Base-by-base conservation (phyloP, 441 rosid genomes). In the Euphorbia celastroides region DNA sequence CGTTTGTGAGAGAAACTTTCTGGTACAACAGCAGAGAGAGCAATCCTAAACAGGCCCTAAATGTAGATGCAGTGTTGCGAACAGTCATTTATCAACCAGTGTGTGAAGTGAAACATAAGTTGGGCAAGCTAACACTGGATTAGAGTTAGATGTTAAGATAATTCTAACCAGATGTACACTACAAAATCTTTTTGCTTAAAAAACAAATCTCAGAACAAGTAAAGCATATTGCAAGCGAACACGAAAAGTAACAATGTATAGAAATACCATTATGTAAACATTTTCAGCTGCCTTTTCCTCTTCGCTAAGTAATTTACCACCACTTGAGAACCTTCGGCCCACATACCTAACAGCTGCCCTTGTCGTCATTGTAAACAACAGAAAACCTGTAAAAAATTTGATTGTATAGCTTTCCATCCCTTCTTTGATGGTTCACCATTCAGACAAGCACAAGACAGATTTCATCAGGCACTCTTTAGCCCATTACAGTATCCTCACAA, bases 201-300 rank as follows among this genome's bases (percentile, higher is more conserved):
- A 41, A 7, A 62, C 50, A 23, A 7, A 62, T 25, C 54, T 42
- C 42, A 9, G 31, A 19, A 19, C 4, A 26, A 23, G 31, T 13
- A 42, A 19, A 2, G 27, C 9, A 7, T 20, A 41, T 16, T 31
- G 42, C 20, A 38, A 28, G 16, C 7, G 6, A 69, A 14, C 13
- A 27, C 14, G 32, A 20, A 28, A 44, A n/a, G 25, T 16, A 20
- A 57, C n/a, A n/a, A 25, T 5, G 8, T 22, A 20, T 0, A n/a
- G 17, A 23, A 41, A 5, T 73, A 87, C 99, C 94, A 88, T 90
- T 67, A 94, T 94, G 85, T 81, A 94, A 67, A 94, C 72, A 75
- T 85, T 94, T 74, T 92, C 97, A 0, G 95, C 98, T 62, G 98
- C 98, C 42, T 78, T 94, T 78, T 92, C 99, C 84, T 94, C 99